Percentiles rank a stretch among this genome's conserved stretches.
These are phyloP conservation scores for Solanum raphanifolium DNA, from an alignment of 257 asterid species.

Conservation along the genomic window DNA sequence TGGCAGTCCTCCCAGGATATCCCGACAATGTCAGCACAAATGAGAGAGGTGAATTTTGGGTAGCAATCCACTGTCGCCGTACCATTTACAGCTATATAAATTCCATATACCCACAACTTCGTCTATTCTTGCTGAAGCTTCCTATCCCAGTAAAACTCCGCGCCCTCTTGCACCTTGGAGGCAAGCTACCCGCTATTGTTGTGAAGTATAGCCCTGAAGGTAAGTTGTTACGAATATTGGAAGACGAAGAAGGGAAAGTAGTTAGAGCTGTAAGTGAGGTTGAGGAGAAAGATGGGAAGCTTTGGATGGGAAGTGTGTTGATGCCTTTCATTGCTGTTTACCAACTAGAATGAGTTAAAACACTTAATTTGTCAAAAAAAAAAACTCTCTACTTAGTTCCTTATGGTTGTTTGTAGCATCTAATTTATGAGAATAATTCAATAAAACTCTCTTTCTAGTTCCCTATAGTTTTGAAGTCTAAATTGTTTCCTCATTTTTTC, in stretches of 20 bases:
- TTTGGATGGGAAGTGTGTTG: slow-evolving; percentile 95
- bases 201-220: slow-evolving; percentile 81
- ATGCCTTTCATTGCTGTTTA: slow-evolving; percentile 77
- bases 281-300: slow-evolving; percentile 82
- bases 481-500: background rate
- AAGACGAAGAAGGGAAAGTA: slow-evolving; percentile 76
- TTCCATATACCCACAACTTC: slow-evolving; percentile 33
- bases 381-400: background rate
- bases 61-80: slow-evolving; percentile 67
- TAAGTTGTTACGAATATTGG: slow-evolving; percentile 48
- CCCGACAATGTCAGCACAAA: slow-evolving; percentile 81
- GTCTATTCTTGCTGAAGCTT: slow-evolving; percentile 54
- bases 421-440: background rate
- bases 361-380: background rate
- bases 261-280: slow-evolving; percentile 80
- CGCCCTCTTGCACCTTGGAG: slow-evolving; percentile 64
- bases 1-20: slow-evolving; percentile 71
- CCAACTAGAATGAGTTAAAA: slow-evolving; percentile 15
- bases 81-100: slow-evolving; percentile 39
- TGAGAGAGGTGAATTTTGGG: slow-evolving; percentile 87
- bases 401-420: background rate
- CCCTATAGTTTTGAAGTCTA: background rate
- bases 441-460: background rate
- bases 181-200: slow-evolving; percentile 38
- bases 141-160: slow-evolving; percentile 62